phyloP scores from a whole-genome alignment of 1,284 basidiomycete genomes.

The Cryptococcus wingfieldii region DNA sequence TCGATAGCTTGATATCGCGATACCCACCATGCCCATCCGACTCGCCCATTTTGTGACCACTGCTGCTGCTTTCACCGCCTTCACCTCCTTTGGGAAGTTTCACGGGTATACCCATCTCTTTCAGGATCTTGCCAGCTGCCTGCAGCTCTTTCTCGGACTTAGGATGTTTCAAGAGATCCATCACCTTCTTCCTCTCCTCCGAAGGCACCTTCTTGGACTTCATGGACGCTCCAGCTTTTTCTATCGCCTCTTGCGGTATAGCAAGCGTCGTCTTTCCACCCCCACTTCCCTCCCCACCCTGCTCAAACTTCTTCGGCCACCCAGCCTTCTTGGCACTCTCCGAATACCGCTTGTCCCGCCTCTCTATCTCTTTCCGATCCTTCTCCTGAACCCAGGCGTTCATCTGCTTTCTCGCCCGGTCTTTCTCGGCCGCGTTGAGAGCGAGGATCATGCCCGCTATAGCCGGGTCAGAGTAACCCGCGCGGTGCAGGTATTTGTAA shows the following conservation, averaged over 20 bases:
- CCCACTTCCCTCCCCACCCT: background rate
- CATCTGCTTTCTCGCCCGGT: conserved; percentile 7
- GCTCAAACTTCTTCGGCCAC: background rate
- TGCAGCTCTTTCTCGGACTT: conserved; percentile 3
- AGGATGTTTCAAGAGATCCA: conserved; percentile 5
- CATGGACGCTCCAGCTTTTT: conserved; percentile 3
- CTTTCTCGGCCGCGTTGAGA: conserved; percentile 4
- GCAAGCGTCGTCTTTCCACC: conserved; percentile 4
- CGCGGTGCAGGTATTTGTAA: conserved; percentile 8
- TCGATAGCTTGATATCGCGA: conserved; percentile 8
- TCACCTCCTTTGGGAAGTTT: background rate
- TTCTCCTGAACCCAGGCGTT: conserved; percentile 12
- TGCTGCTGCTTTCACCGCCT: background rate
- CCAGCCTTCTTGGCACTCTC: conserved; percentile 3
- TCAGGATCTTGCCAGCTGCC: background rate
- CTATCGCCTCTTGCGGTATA: conserved; percentile 5
- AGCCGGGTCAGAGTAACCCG: conserved; percentile 10
- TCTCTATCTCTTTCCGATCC: conserved; percentile 6
- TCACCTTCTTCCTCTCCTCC: conserved; percentile 1
- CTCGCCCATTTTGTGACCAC: background rate
- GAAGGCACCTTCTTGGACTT: background rate
- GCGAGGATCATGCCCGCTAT: conserved; percentile 16
- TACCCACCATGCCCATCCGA: conserved; percentile 7
- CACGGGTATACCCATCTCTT: conserved; percentile 3
- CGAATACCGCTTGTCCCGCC: conserved; percentile 8